These are phyloP conservation scores for Grammothele lineata DNA, from an alignment of 768 basidiomycete species.

Conservation along the genomic window DNA sequence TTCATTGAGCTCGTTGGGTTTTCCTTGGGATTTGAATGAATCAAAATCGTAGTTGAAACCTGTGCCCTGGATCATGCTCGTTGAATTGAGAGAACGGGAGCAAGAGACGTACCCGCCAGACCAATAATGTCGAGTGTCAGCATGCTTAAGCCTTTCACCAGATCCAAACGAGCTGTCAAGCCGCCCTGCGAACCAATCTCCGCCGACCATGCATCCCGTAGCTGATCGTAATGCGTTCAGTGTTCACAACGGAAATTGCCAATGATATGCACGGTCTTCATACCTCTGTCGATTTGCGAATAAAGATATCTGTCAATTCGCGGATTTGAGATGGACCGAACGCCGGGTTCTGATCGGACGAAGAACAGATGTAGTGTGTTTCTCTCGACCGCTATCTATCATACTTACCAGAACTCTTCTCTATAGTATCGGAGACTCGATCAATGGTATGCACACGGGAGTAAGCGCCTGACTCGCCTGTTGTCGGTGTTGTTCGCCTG, in stretches of 20 bases:
- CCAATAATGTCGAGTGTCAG: slow-evolving; percentile 40
- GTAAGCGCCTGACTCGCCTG: too few relatives aligned
- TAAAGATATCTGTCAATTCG: slow-evolving; percentile 51
- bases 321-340: slow-evolving; percentile 60
- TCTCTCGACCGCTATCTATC: too few relatives aligned
- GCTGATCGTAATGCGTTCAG: too few relatives aligned
- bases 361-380: too few relatives aligned
- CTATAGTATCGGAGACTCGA: too few relatives aligned
- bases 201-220: slow-evolving; percentile 5
- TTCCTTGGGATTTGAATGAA: slow-evolving; percentile 22
- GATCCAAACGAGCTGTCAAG: slow-evolving; percentile 24
- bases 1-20: slow-evolving; percentile 27
- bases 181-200: slow-evolving; percentile 3
- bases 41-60: slow-evolving; percentile 34
- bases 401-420: too few relatives aligned
- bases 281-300: slow-evolving; percentile 51
- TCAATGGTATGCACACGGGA: too few relatives aligned
- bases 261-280: too few relatives aligned
- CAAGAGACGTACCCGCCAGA: slow-evolving; percentile 27
- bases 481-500: too few relatives aligned
- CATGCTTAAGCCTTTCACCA: slow-evolving; percentile 29
- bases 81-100: too few relatives aligned
- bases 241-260: too few relatives aligned
- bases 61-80: too few relatives aligned
- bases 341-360: slow-evolving; percentile 51